phyloP scores from a whole-genome alignment of 176 grass and related monocot genomes.

The Rhynchospora breviuscula region DNA sequence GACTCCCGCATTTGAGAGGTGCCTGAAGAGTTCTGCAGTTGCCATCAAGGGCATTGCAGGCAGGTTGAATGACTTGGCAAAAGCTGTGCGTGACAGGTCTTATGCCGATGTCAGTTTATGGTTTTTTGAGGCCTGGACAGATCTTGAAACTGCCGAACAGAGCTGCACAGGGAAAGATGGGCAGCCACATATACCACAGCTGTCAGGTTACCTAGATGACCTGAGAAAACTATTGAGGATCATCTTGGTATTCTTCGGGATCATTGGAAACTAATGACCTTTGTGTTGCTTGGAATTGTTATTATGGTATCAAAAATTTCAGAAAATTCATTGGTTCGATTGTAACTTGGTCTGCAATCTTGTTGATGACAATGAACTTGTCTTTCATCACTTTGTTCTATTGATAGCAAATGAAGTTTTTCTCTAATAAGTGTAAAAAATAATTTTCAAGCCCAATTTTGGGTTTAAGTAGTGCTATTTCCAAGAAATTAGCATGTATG shows the following conservation, averaged over 20 bases:
- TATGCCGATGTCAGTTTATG: background rate
- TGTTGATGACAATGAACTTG: background rate
- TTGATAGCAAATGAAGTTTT: background rate
- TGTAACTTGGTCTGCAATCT: background rate
- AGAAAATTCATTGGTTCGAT: background rate
- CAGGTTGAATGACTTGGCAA: background rate
- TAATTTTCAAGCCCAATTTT: background rate
- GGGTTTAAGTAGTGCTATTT: background rate
- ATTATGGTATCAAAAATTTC: background rate
- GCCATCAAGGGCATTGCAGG: background rate
- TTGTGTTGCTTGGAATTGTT: background rate
- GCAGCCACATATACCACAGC: background rate
- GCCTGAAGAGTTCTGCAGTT: background rate
- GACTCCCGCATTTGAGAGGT: background rate
- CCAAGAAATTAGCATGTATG: background rate
- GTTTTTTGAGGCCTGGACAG: constrained; percentile 1
- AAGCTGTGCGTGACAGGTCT: background rate
- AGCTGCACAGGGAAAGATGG: background rate
- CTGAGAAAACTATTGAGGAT: constrained; percentile 1
- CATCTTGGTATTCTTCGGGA: background rate
- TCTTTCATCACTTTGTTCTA: background rate
- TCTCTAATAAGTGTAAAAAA: background rate
- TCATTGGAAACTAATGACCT: background rate
- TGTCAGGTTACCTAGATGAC: background rate
- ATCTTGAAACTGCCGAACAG: background rate